Evolutionary conservation across 108 stramenopile genomes (phyloP).

Genomic region (Mediolabrus comicus): DNA sequence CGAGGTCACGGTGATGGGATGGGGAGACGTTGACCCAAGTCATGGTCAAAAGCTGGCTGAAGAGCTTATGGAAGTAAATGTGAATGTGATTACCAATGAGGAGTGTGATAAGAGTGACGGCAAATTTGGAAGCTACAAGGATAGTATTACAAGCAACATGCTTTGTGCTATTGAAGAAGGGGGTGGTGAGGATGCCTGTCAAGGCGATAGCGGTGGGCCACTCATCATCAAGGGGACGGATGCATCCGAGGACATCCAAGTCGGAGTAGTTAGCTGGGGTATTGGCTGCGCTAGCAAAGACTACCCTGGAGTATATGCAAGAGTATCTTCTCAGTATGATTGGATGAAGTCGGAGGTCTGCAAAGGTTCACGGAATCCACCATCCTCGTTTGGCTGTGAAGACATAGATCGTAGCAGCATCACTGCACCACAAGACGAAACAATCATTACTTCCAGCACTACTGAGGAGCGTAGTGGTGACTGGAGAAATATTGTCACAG

Average conservation of each 20-base stretch:
- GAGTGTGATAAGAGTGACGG: constrained; percentile 19
- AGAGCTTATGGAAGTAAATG: constrained; percentile 29
- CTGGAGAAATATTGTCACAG: background rate
- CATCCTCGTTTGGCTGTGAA: constrained; percentile 2
- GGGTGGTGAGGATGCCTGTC: constrained; percentile 40
- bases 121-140: constrained; percentile 13
- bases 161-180: constrained; percentile 26
- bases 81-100: constrained; percentile 31
- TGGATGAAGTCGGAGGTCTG: constrained; percentile 46
- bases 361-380: constrained; percentile 1
- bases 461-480: background rate
- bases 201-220: constrained; percentile 11
- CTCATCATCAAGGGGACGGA: constrained; percentile 4
- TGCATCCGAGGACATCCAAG: constrained; percentile 27
- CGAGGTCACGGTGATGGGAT: constrained; percentile 30
- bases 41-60: constrained; percentile 5
- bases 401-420: background rate
- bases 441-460: background rate
- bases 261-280: constrained; percentile 62
- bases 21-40: constrained; percentile 31
- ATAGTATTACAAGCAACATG: constrained; percentile 34
- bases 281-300: constrained; percentile 48
- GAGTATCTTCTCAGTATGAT: constrained; percentile 13
- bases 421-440: background rate
- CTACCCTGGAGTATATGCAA: constrained; percentile 56